Percentiles rank a stretch among this genome's conserved stretches.
phyloP scores from a whole-genome alignment of 768 basidiomycete species.

The Astraeus odoratus region DNA sequence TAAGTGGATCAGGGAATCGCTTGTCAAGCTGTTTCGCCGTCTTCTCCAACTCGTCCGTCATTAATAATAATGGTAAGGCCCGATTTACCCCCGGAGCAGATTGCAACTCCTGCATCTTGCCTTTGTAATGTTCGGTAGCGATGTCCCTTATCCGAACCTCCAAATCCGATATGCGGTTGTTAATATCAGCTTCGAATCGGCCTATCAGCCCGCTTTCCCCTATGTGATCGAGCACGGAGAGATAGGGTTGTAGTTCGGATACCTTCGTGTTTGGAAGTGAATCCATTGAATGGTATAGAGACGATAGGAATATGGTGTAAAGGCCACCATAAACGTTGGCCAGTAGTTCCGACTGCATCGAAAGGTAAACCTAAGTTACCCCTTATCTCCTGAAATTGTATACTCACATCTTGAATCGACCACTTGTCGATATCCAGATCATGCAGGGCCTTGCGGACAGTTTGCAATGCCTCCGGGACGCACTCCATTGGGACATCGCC shows the following conservation, averaged over 20 bases:
- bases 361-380: conserved; percentile 4
- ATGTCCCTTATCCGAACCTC: conserved; percentile 57
- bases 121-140: conserved; percentile 53
- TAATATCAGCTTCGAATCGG: conserved; percentile 68
- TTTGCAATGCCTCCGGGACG: conserved; percentile 81
- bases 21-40: conserved; percentile 77
- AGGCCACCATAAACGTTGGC: conserved; percentile 61
- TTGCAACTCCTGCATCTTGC: conserved; percentile 57
- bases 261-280: conserved; percentile 65
- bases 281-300: conserved; percentile 80
- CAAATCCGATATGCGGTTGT: conserved; percentile 59
- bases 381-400: background rate
- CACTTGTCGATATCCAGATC: conserved; percentile 72
- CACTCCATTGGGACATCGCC: conserved; percentile 93
- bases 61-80: conserved; percentile 70
- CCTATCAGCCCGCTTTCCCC: conserved; percentile 64
- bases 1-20: conserved; percentile 75
- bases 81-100: conserved; percentile 71
- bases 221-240: conserved; percentile 65
- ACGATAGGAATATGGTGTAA: conserved; percentile 83
- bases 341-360: conserved; percentile 56
- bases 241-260: conserved; percentile 57
- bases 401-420: conserved; percentile 75
- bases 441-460: conserved; percentile 59
- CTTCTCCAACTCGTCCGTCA: conserved; percentile 90